Percentiles rank a stretch among this genome's conserved stretches.
These are phyloP conservation scores for Spathaspora sp. DNA, from an alignment of 805 yeast species.

Conservation along the genomic window DNA sequence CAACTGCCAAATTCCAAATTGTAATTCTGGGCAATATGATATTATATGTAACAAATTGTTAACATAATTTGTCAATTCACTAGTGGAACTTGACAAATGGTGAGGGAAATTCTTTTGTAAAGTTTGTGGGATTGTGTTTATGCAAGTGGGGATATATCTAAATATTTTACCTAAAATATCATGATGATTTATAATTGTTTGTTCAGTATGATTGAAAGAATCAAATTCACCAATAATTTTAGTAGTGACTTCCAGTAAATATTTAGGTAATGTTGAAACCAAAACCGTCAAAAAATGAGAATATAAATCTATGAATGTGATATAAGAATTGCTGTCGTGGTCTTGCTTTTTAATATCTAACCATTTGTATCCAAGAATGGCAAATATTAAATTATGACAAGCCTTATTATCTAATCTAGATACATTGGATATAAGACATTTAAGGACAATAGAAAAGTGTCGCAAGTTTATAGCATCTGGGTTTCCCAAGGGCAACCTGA, in stretches of 20 bases:
- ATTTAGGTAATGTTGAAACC: constrained; percentile 82
- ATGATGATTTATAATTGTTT: constrained; percentile 44
- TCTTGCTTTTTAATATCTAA: constrained; percentile 26
- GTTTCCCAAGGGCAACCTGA: constrained; percentile 49
- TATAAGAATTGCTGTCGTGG: constrained; percentile 9
- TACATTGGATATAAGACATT: constrained; percentile 58
- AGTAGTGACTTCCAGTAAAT: constrained; percentile 81
- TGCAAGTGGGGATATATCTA: constrained; percentile 76
- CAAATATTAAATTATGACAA: constrained; percentile 51
- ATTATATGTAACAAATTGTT: constrained; percentile 57
- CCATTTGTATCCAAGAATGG: constrained; percentile 68
- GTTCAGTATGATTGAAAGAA: constrained; percentile 3
- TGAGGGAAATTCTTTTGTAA: constrained; percentile 72
- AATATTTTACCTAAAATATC: constrained; percentile 60
- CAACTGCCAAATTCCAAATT: constrained; percentile 73
- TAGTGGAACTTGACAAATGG: constrained; percentile 55
- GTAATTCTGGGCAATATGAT: constrained; percentile 73
- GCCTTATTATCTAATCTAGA: constrained; percentile 60
- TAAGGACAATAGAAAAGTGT: constrained; percentile 55
- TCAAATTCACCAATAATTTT: constrained; percentile 62
- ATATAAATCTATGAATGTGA: constrained; percentile 48
- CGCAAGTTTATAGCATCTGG: constrained; percentile 51
- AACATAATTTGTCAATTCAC: constrained; percentile 58
- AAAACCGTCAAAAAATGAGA: constrained; percentile 72
- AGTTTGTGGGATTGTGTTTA: constrained; percentile 56